A percentile compares a stretch with the other conserved stretches of the same genome.
Evolutionary conservation across 1,284 basidiomycete species (phyloP).

Genomic region (Termitomyces sp.): DNA sequence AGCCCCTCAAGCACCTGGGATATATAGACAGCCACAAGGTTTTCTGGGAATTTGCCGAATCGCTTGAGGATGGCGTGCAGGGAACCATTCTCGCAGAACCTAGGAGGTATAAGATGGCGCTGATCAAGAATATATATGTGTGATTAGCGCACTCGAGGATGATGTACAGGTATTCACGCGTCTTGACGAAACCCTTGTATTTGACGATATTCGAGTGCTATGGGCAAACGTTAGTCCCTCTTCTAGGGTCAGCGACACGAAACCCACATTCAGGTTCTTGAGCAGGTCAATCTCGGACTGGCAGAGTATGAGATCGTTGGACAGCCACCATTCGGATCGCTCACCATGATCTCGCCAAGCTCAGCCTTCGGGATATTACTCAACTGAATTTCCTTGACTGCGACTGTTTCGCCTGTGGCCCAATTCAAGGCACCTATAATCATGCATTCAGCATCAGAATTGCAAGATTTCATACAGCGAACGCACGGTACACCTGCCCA

Average conservation of each 20-base stretch:
- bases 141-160: constrained; percentile 73
- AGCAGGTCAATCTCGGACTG: constrained; percentile 96
- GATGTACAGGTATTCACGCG: constrained; percentile 91
- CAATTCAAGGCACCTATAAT: constrained; percentile 85
- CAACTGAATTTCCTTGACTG: constrained; percentile 92
- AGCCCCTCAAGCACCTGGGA: constrained; percentile 91
- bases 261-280: constrained; percentile 87
- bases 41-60: constrained; percentile 98
- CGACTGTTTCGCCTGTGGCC: constrained; percentile 94
- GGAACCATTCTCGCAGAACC: constrained; percentile 97
- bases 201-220: constrained; percentile 95
- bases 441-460: neutral
- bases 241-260: neutral
- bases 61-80: constrained; percentile 93
- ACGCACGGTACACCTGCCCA: constrained; percentile 89
- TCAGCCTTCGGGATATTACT: constrained; percentile 91
- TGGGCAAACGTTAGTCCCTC: neutral
- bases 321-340: constrained; percentile 21
- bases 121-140: constrained; percentile 2
- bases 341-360: constrained; percentile 94
- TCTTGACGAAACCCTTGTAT: constrained; percentile 97
- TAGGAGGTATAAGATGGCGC: constrained; percentile 23
- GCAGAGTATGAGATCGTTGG: constrained; percentile 6
- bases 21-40: constrained; percentile 93
- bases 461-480: constrained; percentile 15